Conservation (phyloP, 23 red algal species). For the Agarophyton chilense region DNA sequence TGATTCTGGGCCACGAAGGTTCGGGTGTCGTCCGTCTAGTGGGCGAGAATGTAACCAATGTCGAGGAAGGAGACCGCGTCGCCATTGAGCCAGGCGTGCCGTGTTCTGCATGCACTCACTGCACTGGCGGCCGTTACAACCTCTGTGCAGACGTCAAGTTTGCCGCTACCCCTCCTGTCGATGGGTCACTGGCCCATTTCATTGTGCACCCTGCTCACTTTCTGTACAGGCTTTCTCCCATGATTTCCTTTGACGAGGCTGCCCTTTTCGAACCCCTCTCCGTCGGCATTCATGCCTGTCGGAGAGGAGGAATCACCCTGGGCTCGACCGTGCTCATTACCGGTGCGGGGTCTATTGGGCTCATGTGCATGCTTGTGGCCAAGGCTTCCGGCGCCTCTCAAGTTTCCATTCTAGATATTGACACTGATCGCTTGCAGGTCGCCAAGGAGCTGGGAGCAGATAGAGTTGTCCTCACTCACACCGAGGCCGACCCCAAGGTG, state of each 20-base stretch:
- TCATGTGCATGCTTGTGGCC: constrained; percentile 76
- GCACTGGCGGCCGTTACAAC: constrained; percentile 87
- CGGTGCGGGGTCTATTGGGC: constrained; percentile 87
- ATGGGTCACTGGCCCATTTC: constrained; percentile 75
- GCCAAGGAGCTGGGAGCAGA: constrained; percentile 73
- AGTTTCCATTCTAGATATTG: constrained; percentile 73
- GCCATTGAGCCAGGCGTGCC: constrained; percentile 87
- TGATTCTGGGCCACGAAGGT: constrained; percentile 89
- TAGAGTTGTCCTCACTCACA: constrained; percentile 27
- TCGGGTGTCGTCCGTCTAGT: constrained; percentile 71
- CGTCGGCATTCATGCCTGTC: constrained; percentile 86
- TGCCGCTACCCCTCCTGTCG: constrained; percentile 82
- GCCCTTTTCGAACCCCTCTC: constrained; percentile 91
- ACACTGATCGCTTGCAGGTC: constrained; percentile 60
- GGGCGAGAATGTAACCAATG: constrained; percentile 47
- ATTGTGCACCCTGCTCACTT: constrained; percentile 77
- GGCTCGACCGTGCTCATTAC: constrained; percentile 68
- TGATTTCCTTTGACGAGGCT: constrained; percentile 80
- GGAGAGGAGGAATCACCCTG: constrained; percentile 43
- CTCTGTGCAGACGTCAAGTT: constrained; percentile 73
- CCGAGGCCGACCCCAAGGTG: constrained; percentile 58
- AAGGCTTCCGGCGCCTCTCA: constrained; percentile 66
- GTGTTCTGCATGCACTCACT: constrained; percentile 55
- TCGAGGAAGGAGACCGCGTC: constrained; percentile 78
- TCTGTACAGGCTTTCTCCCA: constrained; percentile 64